Percentiles rank a stretch among this genome's conserved stretches.
phyloP scores from a whole-genome alignment of 495 filamentous ascomycete species.

The Talaromyces borbonicus region DNA sequence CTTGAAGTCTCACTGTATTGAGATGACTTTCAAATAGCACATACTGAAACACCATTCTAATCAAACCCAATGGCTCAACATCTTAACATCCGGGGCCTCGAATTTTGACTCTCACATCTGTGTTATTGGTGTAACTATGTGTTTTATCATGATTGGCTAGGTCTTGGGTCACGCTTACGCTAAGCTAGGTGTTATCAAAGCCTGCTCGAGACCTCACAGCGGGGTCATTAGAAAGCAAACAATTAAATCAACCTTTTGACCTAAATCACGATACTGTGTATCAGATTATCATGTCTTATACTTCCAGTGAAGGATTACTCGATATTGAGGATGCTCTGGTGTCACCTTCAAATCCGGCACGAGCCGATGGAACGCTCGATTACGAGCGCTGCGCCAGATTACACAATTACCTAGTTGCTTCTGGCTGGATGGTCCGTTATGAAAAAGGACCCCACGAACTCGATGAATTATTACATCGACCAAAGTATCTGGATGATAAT shows the following conservation, averaged over 20 bases:
- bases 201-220: neutral
- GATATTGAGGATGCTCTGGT: constrained; percentile 22
- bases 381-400: constrained; percentile 30
- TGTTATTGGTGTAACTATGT: too few species aligned
- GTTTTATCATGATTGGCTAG: too few species aligned
- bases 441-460: neutral
- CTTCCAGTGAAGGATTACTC: neutral
- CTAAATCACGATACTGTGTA: neutral
- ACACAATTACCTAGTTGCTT: constrained; percentile 30
- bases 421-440: constrained; percentile 11
- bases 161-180: too few species aligned
- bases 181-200: neutral
- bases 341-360: constrained; percentile 18
- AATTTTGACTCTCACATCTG: too few species aligned
- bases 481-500: neutral
- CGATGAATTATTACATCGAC: constrained; percentile 3
- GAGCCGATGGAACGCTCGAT: constrained; percentile 21
- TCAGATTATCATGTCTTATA: neutral
- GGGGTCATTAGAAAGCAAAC: constrained; percentile 1
- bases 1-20: too few species aligned
- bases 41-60: too few species aligned
- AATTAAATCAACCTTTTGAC: neutral
- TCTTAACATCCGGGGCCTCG: too few species aligned
- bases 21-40: too few species aligned
- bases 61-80: too few species aligned